These are phyloP conservation scores for Serendipita sp. DNA, from an alignment of 768 basidiomycete species.

Conservation along the genomic window DNA sequence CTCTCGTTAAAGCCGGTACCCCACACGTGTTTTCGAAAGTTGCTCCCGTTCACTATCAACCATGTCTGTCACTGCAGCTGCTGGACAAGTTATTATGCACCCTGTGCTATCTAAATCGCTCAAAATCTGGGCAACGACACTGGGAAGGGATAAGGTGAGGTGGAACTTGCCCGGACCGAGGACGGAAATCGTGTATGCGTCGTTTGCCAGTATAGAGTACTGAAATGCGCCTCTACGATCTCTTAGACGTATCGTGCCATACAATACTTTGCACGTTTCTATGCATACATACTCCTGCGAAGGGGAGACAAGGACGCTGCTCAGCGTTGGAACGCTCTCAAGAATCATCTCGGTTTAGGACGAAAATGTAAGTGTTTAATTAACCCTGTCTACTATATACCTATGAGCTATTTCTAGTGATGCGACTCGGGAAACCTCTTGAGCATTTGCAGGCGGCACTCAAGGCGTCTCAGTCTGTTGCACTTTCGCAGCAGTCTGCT, in stretches of 20 bases:
- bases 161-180: slow-evolving; percentile 5
- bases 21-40: not conserved
- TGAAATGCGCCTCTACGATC: not conserved
- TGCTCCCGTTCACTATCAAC: not conserved
- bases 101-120: slow-evolving; percentile 61
- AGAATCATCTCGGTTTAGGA: slow-evolving; percentile 65
- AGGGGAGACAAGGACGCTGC: slow-evolving; percentile 58
- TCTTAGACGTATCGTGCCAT: slow-evolving; percentile 68
- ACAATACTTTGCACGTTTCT: slow-evolving; percentile 82
- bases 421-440: slow-evolving; percentile 84
- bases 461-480: slow-evolving; percentile 41
- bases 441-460: slow-evolving; percentile 88
- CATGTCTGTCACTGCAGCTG: slow-evolving; percentile 13
- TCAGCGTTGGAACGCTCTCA: slow-evolving; percentile 67
- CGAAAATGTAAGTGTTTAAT: slow-evolving; percentile 53
- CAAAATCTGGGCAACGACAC: slow-evolving; percentile 62
- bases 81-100: slow-evolving; percentile 57
- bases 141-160: slow-evolving; percentile 79
- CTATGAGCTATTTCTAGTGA: slow-evolving; percentile 32
- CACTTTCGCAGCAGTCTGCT: slow-evolving; percentile 26
- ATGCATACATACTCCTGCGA: slow-evolving; percentile 64
- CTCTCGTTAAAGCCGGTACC: not conserved
- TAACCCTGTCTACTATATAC: not conserved
- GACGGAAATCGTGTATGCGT: not conserved
- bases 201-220: not conserved